Conservation (phyloP, 306 rosid genomes). For the Bauhinia variegata region DNA sequence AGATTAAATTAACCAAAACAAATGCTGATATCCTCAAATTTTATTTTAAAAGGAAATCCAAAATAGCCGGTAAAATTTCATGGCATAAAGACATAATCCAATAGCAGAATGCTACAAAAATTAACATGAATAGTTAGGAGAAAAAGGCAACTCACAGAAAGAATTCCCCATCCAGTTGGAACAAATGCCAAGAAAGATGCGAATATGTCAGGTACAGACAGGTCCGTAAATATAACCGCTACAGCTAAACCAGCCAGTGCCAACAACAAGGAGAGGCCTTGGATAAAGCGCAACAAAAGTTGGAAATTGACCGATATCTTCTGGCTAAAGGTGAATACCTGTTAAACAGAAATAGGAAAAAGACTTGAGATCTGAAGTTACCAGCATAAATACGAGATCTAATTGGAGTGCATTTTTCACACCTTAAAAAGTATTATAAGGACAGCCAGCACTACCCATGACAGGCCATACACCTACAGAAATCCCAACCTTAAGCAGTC, state of each 20-base stretch:
- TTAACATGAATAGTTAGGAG: background rate
- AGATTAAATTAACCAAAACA: background rate
- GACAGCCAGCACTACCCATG: slow-evolving; percentile 78
- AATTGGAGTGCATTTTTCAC: slow-evolving; percentile 9
- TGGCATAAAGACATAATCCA: background rate
- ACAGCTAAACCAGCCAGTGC: slow-evolving; percentile 76
- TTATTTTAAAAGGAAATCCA: background rate
- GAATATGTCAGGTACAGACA: slow-evolving; percentile 71
- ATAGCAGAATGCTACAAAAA: background rate
- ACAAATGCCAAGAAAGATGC: slow-evolving; percentile 83
- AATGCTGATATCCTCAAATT: background rate
- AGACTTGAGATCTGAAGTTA: slow-evolving; percentile 37
- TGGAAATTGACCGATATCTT: slow-evolving; percentile 90
- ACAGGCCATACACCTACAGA: slow-evolving; percentile 78
- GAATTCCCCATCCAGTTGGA: slow-evolving; percentile 96
- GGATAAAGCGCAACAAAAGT: slow-evolving; percentile 85
- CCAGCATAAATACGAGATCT: slow-evolving; percentile 6
- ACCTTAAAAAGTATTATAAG: slow-evolving; percentile 94
- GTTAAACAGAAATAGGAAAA: slow-evolving; percentile 34
- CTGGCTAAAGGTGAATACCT: slow-evolving; percentile 97
- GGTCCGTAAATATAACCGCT: slow-evolving; percentile 59
- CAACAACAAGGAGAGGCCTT: slow-evolving; percentile 80
- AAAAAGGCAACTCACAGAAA: slow-evolving; percentile 66
- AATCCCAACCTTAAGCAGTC: slow-evolving; percentile 29
- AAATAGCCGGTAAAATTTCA: background rate